Percentiles rank a stretch among this genome's conserved stretches.
phyloP scores from a whole-genome alignment of 2,329 filamentous ascomycete genomes.

The Tolypocladium pustulatum region DNA sequence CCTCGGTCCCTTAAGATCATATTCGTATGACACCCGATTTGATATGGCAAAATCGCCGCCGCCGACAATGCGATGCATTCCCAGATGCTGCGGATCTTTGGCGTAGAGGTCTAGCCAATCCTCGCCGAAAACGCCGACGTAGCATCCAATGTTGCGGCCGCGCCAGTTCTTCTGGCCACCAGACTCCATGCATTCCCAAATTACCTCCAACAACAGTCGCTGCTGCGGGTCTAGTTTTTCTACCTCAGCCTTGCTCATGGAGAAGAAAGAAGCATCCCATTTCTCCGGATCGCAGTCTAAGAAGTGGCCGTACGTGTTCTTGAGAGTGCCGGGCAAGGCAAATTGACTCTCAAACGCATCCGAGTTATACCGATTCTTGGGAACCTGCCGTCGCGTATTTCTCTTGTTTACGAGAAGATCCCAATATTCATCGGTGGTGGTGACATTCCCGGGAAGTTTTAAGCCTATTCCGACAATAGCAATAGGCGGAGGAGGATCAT shows the following conservation, averaged over 20 bases:
- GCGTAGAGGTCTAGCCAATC: slow-evolving; percentile 13
- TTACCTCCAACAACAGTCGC: slow-evolving; percentile 15
- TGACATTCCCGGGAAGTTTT: slow-evolving; percentile 19
- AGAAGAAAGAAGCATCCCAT: slow-evolving; percentile 22
- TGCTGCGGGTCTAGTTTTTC: slow-evolving; percentile 20
- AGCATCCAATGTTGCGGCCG: slow-evolving; percentile 16
- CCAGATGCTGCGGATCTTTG: slow-evolving; percentile 9
- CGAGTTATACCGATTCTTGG: slow-evolving; percentile 15
- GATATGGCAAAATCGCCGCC: slow-evolving; percentile 15
- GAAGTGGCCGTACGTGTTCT: slow-evolving; percentile 13
- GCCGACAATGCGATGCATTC: slow-evolving; percentile 11
- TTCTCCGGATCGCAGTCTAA: slow-evolving; percentile 12
- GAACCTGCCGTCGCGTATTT: slow-evolving; percentile 13
- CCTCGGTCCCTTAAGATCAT: slow-evolving; percentile 21
- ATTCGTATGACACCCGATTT: slow-evolving; percentile 22
- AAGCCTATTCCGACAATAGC: slow-evolving; percentile 22
- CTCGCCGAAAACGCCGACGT: slow-evolving; percentile 18
- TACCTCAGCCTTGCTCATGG: slow-evolving; percentile 15
- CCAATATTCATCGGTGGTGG: slow-evolving; percentile 16
- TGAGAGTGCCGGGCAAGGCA: slow-evolving; percentile 1
- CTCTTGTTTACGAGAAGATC: slow-evolving; percentile 17
- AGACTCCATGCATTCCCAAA: slow-evolving; percentile 15
- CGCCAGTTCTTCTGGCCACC: slow-evolving; percentile 14
- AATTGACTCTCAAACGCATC: slow-evolving; percentile 10
- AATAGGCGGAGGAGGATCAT: slow-evolving; percentile 10